Evolutionary conservation across 2,329 filamentous ascomycete species (phyloP), one percentile per base, ranked within the genome.

Genomic region (Neurospora sp.): DNA sequence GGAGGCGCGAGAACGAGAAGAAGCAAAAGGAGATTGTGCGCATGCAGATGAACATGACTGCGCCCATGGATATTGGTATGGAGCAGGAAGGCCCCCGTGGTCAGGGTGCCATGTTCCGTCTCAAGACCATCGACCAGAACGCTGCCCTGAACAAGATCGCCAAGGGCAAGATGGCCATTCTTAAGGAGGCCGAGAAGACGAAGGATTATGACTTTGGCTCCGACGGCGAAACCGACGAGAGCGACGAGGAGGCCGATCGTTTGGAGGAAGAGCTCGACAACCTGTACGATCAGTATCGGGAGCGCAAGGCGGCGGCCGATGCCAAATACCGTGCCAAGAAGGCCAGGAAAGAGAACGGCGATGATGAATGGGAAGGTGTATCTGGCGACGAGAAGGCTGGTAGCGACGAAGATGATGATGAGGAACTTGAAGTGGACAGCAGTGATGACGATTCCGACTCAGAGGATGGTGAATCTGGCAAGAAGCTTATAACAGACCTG

Each of bases 31-130:
- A 98, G 74, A 93, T 98, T 71, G 86, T 97, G n/a, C 90, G 96
- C 40, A 91, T 99, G 91, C 96, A 99, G 80, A 89, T 99, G 83
- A 91, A 97, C 82, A 99, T 99, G 96, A 91, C 90, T 2, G 92
- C 93, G 0, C 96, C 96, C 8, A 96, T 93, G 85, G 96, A 99
- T 73, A 97, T 99, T 73, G 96, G 96, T 76, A 87, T 97, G 82
- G 96, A 97, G 78, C 93, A 96, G 80, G 82, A 87, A 33, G 93
- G 93, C 0, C 91, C 92, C 0, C 84, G 87, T 67, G 94, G 93
- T 33, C 90, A 93, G 58, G 92, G 93, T 66, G 85, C 92, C 38
- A 96, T 97, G 84, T 99, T 99, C 78, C 89, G 89, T 2, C 85
- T 98, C 66, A 97, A 93, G 79, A 83, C 89, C 9, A 86, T 96